A percentile compares a stretch with the other conserved stretches of the same genome.
Evolutionary conservation across 441 rosid species (phyloP).

Genomic region (Adansonia grandidieri): DNA sequence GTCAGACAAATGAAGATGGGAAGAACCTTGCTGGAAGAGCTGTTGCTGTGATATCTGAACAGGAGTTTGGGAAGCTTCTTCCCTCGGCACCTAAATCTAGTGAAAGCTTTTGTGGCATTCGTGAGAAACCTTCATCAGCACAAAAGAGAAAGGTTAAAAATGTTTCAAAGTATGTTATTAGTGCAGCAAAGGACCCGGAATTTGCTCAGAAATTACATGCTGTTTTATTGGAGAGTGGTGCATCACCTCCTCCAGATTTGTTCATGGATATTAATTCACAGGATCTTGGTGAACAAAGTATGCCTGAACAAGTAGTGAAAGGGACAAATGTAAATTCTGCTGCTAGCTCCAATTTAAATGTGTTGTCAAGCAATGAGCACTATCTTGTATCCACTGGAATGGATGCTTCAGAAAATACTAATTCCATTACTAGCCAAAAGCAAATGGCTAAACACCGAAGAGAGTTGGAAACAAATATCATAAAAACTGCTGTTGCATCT

Average conservation of each 20-base stretch:
- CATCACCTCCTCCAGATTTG: slow-evolving; percentile 89
- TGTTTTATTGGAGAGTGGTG: slow-evolving; percentile 90
- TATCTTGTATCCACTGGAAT: slow-evolving; percentile 32
- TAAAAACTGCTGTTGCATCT: slow-evolving; percentile 40
- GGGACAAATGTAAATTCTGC: slow-evolving; percentile 34
- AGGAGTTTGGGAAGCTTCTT: slow-evolving; percentile 69
- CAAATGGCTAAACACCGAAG: slow-evolving; percentile 45
- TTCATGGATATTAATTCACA: slow-evolving; percentile 63
- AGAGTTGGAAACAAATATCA: slow-evolving; percentile 43
- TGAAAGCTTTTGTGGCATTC: slow-evolving; percentile 49
- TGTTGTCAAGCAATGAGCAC: slow-evolving; percentile 35
- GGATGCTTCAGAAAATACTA: slow-evolving; percentile 28
- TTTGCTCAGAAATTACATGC: slow-evolving; percentile 94
- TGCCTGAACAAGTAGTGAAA: slow-evolving; percentile 45
- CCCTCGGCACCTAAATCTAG: slow-evolving; percentile 46
- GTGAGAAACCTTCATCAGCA: slow-evolving; percentile 59
- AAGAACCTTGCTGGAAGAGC: slow-evolving; percentile 48
- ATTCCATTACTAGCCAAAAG: slow-evolving; percentile 36
- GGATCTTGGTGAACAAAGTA: slow-evolving; percentile 45
- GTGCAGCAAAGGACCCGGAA: slow-evolving; percentile 91
- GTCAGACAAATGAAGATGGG: slow-evolving; percentile 44
- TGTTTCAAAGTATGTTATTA: slow-evolving; percentile 84
- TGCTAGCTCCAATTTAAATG: slow-evolving; percentile 39
- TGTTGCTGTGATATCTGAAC: slow-evolving; percentile 64
- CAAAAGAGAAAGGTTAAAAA: slow-evolving; percentile 84